These are phyloP conservation scores for Powellomyces hirtus DNA, from an alignment of 192 early-diverging fungal genomes.

Conservation along the genomic window DNA sequence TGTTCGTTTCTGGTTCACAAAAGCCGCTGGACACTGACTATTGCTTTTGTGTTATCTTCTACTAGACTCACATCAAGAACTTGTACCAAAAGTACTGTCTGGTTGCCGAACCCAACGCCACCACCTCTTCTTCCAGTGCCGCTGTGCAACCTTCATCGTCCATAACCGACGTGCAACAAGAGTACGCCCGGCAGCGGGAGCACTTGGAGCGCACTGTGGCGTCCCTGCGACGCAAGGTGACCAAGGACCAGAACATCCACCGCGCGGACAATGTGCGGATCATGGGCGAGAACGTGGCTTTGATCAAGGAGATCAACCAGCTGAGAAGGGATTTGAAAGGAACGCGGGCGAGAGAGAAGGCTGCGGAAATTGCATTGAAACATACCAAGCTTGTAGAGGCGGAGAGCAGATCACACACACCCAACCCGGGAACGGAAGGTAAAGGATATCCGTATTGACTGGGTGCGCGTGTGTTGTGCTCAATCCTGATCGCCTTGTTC, in stretches of 20 bases:
- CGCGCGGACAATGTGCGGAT: conserved; percentile 54
- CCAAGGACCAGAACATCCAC: conserved; percentile 55
- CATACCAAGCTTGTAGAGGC: neutral
- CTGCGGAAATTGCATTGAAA: conserved; percentile 40
- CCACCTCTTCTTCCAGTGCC: neutral
- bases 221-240: conserved; percentile 49
- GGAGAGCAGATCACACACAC: too few relatives aligned
- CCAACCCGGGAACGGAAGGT: too few relatives aligned
- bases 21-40: neutral
- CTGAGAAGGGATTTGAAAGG: conserved; percentile 46
- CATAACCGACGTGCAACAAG: conserved; percentile 48
- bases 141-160: neutral
- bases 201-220: conserved; percentile 58
- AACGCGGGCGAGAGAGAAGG: conserved; percentile 41
- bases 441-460: too few relatives aligned
- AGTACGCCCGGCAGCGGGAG: conserved; percentile 57
- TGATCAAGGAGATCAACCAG: conserved; percentile 61
- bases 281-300: conserved; percentile 56
- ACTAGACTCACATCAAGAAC: conserved; percentile 36
- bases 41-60: neutral
- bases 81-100: conserved; percentile 65
- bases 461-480: too few relatives aligned
- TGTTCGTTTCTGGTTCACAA: too few relatives aligned
- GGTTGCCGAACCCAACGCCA: conserved; percentile 9
- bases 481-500: neutral